Conservation (phyloP, 2,329 filamentous ascomycete species). For the Monilinia fructigena region DNA sequence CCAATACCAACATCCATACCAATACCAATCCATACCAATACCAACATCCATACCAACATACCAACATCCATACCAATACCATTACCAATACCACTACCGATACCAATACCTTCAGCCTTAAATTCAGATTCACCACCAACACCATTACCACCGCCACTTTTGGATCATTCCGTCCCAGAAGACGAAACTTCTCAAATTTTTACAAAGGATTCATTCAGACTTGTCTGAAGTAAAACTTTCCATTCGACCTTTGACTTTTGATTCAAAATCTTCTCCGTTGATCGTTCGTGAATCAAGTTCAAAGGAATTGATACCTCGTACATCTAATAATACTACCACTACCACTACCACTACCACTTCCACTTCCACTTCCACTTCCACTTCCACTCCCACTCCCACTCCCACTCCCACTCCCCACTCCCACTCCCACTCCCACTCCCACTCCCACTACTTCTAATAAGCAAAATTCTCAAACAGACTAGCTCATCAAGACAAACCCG, state of each 20-base stretch:
- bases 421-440: too few relatives aligned
- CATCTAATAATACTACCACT: slow-evolving; percentile 12
- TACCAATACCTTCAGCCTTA: too few relatives aligned
- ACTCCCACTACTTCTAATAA: not conserved
- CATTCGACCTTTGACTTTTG: not conserved
- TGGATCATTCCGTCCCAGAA: slow-evolving; percentile 1
- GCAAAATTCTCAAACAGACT: slow-evolving; percentile 36
- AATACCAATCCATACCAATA: too few relatives aligned
- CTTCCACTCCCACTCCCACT: too few relatives aligned
- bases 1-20: too few relatives aligned
- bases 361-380: too few relatives aligned
- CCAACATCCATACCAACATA: too few relatives aligned
- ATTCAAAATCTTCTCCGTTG: slow-evolving; percentile 19
- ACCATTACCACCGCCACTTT: slow-evolving; percentile 14
- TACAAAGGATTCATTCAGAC: not conserved
- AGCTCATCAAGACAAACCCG: slow-evolving; percentile 33
- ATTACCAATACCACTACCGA: not conserved
- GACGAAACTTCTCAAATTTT: not conserved
- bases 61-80: too few relatives aligned
- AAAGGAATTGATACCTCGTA: slow-evolving; percentile 21
- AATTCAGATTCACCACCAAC: not conserved
- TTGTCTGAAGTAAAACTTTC: slow-evolving; percentile 5
- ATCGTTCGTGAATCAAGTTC: slow-evolving; percentile 11
- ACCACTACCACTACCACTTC: too few relatives aligned
- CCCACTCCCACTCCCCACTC: too few relatives aligned